Conservation (phyloP, 2,329 filamentous ascomycete species). For the Epichloe uncinata region DNA sequence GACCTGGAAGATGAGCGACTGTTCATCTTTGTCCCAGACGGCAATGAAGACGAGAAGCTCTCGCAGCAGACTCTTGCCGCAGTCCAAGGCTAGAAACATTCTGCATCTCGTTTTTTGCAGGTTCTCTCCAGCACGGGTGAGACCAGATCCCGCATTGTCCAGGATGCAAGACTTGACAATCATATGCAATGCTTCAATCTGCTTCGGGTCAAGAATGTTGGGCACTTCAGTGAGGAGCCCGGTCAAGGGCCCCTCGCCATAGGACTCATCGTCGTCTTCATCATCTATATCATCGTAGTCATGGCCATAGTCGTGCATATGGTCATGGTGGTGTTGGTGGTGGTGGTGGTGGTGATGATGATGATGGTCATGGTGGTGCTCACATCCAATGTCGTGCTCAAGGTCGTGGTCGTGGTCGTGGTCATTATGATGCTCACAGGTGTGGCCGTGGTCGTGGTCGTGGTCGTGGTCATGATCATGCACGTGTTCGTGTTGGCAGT, state of each 20-base stretch:
- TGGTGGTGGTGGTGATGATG: slow-evolving; percentile 21
- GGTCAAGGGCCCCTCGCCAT: slow-evolving; percentile 63
- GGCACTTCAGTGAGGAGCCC: slow-evolving; percentile 87
- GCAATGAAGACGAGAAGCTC: slow-evolving; percentile 94
- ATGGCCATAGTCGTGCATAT: slow-evolving; percentile 25
- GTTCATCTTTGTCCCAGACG: slow-evolving; percentile 89
- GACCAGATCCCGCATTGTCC: slow-evolving; percentile 59
- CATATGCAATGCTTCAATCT: slow-evolving; percentile 94
- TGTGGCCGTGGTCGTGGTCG: slow-evolving; percentile 12
- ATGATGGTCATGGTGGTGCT: slow-evolving; percentile 11
- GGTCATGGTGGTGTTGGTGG: slow-evolving; percentile 21
- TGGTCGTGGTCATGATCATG: slow-evolving; percentile 11
- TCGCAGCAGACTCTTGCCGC: slow-evolving; percentile 74
- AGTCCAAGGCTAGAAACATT: slow-evolving; percentile 78
- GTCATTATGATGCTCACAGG: slow-evolving; percentile 11
- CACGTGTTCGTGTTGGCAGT: slow-evolving; percentile 9
- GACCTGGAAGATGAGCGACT: slow-evolving; percentile 90
- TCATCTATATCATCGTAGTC: slow-evolving; percentile 46
- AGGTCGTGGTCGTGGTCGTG: slow-evolving; percentile 21
- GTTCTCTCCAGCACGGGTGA: slow-evolving; percentile 58
- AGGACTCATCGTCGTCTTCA: slow-evolving; percentile 67
- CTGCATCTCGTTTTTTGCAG: slow-evolving; percentile 84
- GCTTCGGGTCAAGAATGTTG: slow-evolving; percentile 83
- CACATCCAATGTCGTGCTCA: slow-evolving; percentile 17
- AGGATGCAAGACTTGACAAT: slow-evolving; percentile 93